Evolutionary conservation across 345 rosid species (phyloP).

Genomic region (Ceriops decandra): DNA sequence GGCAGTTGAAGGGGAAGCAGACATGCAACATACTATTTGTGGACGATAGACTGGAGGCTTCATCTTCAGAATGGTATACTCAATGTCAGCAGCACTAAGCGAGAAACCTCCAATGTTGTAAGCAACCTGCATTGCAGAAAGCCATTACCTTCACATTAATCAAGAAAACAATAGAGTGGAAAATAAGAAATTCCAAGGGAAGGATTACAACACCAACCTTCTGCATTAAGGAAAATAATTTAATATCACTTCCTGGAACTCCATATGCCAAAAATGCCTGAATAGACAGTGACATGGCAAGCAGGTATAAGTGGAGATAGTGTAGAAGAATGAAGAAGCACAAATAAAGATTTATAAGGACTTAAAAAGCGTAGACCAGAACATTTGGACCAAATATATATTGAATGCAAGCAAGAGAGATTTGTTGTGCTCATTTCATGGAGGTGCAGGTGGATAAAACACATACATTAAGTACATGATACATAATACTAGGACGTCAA

Average conservation of each 20-base stretch:
- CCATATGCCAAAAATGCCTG: conserved; percentile 98
- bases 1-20: not conserved
- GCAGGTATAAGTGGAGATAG: not conserved
- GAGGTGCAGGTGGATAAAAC: too few species aligned
- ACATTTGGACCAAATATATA: not conserved
- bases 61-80: conserved; percentile 52
- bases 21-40: conserved; percentile 48
- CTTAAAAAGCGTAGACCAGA: conserved; percentile 1
- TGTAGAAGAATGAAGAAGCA: not conserved
- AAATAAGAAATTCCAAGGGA: not conserved
- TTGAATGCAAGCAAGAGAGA: too few species aligned
- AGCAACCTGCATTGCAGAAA: conserved; percentile 45
- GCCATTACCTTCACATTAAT: conserved; percentile 14
- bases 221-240: conserved; percentile 93
- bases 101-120: conserved; percentile 58
- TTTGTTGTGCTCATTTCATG: too few species aligned
- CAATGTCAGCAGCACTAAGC: conserved; percentile 56
- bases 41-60: conserved; percentile 55
- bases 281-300: conserved; percentile 16
- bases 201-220: conserved; percentile 48
- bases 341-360: not conserved
- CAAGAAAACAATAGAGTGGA: not conserved
- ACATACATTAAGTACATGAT: too few species aligned
- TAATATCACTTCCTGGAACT: conserved; percentile 85
- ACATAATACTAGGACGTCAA: not conserved